These are phyloP conservation scores for Magnolia officinalis DNA, from an alignment of 164 flowering plant genomes.

Conservation along the genomic window DNA sequence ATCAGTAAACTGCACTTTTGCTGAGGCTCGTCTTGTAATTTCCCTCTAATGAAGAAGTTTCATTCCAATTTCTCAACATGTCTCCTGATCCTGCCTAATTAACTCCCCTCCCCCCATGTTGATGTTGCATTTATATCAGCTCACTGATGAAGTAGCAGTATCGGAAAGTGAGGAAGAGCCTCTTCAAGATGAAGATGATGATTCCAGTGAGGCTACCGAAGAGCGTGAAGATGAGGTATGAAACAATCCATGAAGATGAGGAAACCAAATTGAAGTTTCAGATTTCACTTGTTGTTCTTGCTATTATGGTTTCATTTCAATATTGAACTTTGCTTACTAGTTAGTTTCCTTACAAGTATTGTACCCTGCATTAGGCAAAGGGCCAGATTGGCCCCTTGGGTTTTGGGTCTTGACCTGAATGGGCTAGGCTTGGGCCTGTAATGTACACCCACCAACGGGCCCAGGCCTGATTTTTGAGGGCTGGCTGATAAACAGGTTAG, in stretches of 20 bases:
- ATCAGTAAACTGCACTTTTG: too few relatives aligned
- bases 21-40: too few relatives aligned
- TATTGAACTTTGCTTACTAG: not conserved
- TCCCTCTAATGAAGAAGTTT: too few relatives aligned
- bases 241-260: not conserved
- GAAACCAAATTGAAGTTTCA: not conserved
- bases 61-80: too few relatives aligned
- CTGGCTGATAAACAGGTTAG: too few relatives aligned
- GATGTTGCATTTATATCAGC: slow-evolving; percentile 9
- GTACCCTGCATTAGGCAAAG: not conserved
- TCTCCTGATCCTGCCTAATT: too few relatives aligned
- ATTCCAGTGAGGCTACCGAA: not conserved
- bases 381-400: not conserved
- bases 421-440: not conserved
- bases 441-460: too few relatives aligned
- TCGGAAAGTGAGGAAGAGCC: slow-evolving; percentile 20
- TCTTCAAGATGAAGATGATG: slow-evolving; percentile 14
- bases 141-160: slow-evolving; percentile 13
- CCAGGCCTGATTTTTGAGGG: too few relatives aligned
- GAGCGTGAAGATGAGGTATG: slow-evolving; percentile 14
- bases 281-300: not conserved
- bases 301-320: not conserved
- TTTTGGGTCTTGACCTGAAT: not conserved
- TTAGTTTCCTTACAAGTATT: not conserved
- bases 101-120: too few relatives aligned